Percentiles rank a stretch among this genome's conserved stretches.
Evolutionary conservation across 768 basidiomycete genomes (phyloP).

Genomic region (Kondoa subrosea): DNA sequence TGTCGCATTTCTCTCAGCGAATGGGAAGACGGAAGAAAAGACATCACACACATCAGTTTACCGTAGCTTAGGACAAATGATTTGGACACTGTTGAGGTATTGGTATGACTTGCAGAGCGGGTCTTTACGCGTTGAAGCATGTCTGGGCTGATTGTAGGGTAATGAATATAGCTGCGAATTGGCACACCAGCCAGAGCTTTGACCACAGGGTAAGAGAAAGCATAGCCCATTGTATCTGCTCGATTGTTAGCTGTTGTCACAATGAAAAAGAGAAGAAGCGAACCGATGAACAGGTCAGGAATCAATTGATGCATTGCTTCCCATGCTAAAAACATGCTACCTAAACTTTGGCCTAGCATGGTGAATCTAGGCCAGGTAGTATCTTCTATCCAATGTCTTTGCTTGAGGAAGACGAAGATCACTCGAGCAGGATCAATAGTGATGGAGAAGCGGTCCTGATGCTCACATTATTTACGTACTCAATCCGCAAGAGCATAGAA

Average conservation of each 20-base stretch:
- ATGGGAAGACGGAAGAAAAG: background rate
- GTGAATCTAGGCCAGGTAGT: constrained; percentile 77
- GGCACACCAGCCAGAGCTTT: constrained; percentile 47
- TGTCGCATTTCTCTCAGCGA: constrained; percentile 28
- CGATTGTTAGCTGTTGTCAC: constrained; percentile 7
- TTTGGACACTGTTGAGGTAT: constrained; percentile 43
- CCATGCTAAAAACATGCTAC: constrained; percentile 64
- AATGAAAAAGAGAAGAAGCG: background rate
- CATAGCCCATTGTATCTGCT: constrained; percentile 93
- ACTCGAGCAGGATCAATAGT: constrained; percentile 46
- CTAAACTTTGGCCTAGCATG: constrained; percentile 74
- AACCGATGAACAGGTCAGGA: constrained; percentile 83
- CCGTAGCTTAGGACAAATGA: constrained; percentile 42
- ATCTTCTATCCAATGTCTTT: constrained; percentile 59
- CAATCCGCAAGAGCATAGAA: background rate
- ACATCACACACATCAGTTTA: constrained; percentile 46
- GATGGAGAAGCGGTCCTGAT: constrained; percentile 65
- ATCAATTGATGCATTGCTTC: constrained; percentile 58
- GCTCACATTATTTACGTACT: background rate
- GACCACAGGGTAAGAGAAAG: constrained; percentile 75
- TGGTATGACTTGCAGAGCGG: constrained; percentile 47
- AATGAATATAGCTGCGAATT: constrained; percentile 83
- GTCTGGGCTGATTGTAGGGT: constrained; percentile 78
- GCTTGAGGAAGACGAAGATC: constrained; percentile 63
- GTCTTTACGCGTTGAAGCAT: constrained; percentile 69